Conservation (phyloP, 225 moss, liverwort and hornwort species). For the Lunularia cruciata region DNA sequence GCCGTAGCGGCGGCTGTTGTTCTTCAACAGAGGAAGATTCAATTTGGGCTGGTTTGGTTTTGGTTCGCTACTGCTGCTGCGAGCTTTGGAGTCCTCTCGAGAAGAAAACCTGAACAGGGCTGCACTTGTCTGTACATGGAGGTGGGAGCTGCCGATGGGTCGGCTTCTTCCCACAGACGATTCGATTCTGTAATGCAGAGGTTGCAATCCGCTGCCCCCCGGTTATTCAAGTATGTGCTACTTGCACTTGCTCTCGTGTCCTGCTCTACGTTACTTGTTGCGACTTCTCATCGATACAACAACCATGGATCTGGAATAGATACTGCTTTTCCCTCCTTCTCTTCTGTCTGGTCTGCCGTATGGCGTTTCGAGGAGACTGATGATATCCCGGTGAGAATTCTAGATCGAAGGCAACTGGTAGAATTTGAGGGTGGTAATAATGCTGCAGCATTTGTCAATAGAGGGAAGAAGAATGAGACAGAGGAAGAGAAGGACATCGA, state of each 20-base stretch:
- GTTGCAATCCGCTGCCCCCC: not conserved
- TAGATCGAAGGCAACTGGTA: conserved; percentile 25
- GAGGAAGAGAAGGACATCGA: conserved; percentile 9
- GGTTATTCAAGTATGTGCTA: conserved; percentile 27
- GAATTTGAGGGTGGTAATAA: conserved; percentile 15
- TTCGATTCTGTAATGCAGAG: conserved; percentile 13
- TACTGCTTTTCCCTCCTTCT: not conserved
- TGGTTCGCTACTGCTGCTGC: not conserved
- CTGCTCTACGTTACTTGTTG: conserved; percentile 19
- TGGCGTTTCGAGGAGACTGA: not conserved
- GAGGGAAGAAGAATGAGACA: not conserved
- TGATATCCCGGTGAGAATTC: not conserved
- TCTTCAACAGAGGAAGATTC: not conserved
- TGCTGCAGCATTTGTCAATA: conserved; percentile 11
- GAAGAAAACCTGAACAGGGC: conserved; percentile 2
- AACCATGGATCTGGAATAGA: conserved; percentile 1
- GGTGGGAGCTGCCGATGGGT: conserved; percentile 24
- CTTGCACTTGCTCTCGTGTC: conserved; percentile 15
- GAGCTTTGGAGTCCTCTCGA: not conserved
- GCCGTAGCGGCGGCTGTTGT: not conserved
- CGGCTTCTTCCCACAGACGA: conserved; percentile 5
- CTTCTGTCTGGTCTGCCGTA: not conserved
- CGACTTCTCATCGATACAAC: conserved; percentile 9
- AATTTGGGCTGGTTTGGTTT: not conserved
- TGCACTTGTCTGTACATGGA: conserved; percentile 33